phyloP scores from a whole-genome alignment of 2,329 filamentous ascomycete species.

The Ceratocystis albifundus region DNA sequence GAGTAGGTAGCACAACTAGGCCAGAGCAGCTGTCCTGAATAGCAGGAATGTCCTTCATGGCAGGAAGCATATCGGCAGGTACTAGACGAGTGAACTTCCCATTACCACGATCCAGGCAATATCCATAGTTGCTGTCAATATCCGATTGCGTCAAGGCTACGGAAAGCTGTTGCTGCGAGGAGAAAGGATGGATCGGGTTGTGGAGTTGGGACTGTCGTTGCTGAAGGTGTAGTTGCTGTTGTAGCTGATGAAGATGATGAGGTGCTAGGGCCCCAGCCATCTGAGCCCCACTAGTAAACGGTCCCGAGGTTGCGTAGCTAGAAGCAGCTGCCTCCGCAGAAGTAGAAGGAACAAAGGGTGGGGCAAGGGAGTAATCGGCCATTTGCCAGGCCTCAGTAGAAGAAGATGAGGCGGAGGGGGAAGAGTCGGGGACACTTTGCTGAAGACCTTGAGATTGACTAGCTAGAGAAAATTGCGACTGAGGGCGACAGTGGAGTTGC shows the following conservation, averaged over 20 bases:
- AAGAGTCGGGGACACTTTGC: not conserved
- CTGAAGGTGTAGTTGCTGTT: conserved; percentile 15
- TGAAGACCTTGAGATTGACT: not conserved
- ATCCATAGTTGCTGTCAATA: conserved; percentile 32
- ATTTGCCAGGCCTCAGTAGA: conserved; percentile 5
- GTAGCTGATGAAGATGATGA: conserved; percentile 14
- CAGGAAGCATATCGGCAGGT: conserved; percentile 43
- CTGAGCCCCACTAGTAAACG: not conserved
- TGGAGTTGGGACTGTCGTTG: conserved; percentile 10
- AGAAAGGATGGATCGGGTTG: not conserved
- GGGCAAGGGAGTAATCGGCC: not conserved
- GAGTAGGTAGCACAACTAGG: conserved; percentile 39
- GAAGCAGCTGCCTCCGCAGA: not conserved
- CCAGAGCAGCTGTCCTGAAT: conserved; percentile 32
- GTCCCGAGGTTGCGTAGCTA: not conserved
- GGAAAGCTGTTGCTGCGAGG: conserved; percentile 1
- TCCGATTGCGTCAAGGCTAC: not conserved
- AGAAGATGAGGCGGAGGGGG: not conserved
- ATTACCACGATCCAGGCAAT: conserved; percentile 44
- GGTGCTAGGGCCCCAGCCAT: not conserved
- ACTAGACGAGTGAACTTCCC: conserved; percentile 45
- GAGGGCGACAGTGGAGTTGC: not conserved
- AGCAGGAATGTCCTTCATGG: conserved; percentile 35
- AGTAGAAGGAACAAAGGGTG: conserved; percentile 17
- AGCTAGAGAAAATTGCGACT: not conserved